These are phyloP conservation scores for Vitis rotundifolia DNA, from an alignment of 164 flowering plant species.

Conservation along the genomic window DNA sequence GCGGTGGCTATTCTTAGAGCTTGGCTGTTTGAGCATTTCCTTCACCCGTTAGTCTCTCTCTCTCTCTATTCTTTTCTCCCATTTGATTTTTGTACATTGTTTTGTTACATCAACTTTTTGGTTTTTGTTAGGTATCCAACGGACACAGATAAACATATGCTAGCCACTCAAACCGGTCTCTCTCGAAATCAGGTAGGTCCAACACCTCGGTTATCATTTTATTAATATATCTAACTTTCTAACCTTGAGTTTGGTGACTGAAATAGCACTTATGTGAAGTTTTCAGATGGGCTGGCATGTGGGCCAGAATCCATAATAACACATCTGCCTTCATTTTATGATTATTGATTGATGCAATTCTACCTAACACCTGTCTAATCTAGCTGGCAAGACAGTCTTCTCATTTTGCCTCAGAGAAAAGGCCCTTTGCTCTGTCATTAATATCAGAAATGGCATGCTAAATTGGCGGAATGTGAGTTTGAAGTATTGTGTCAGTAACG, in stretches of 20 bases:
- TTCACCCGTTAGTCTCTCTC: slow-evolving; percentile 75
- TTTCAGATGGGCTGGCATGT: too few species aligned
- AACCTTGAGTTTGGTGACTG: neutral
- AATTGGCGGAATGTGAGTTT: too few species aligned
- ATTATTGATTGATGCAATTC: too few species aligned
- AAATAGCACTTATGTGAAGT: too few species aligned
- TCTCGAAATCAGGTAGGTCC: slow-evolving; percentile 81
- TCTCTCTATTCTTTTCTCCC: neutral
- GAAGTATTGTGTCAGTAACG: too few species aligned
- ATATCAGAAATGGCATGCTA: too few species aligned
- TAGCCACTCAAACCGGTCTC: slow-evolving; percentile 88
- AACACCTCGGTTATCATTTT: neutral
- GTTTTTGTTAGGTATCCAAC: slow-evolving; percentile 75
- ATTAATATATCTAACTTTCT: neutral
- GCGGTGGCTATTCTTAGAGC: slow-evolving; percentile 81
- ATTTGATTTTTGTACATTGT: neutral
- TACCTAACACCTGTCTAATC: too few species aligned
- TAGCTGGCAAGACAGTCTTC: too few species aligned
- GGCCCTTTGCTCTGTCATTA: too few species aligned
- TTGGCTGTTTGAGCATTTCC: slow-evolving; percentile 96
- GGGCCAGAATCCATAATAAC: too few species aligned
- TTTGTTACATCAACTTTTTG: neutral
- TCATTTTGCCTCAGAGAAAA: too few species aligned
- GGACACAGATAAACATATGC: slow-evolving; percentile 87
- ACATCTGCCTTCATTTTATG: too few species aligned